Conservation (phyloP, 257 asterid genomes). For the Cordia subcordata region DNA sequence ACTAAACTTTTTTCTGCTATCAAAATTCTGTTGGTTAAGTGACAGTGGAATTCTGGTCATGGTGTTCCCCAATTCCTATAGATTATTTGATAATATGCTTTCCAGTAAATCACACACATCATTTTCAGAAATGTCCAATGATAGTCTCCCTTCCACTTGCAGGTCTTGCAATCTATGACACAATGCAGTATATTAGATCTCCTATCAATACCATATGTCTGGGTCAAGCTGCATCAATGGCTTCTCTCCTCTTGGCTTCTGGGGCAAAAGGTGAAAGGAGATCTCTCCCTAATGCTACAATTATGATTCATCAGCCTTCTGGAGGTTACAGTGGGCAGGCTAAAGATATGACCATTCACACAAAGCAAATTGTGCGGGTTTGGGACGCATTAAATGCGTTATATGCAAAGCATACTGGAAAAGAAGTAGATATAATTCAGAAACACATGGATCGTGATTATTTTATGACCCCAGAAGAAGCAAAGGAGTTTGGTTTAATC, state of each 20-base stretch:
- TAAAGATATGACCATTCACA: constrained; percentile 79
- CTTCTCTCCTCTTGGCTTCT: constrained; percentile 89
- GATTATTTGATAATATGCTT: too few relatives aligned
- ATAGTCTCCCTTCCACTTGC: background rate
- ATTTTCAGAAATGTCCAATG: too few relatives aligned
- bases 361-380: constrained; percentile 75
- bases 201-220: constrained; percentile 84
- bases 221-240: constrained; percentile 99
- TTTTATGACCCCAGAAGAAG: constrained; percentile 93
- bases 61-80: too few relatives aligned
- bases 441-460: constrained; percentile 85
- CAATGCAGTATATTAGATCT: constrained; percentile 91
- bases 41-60: too few relatives aligned
- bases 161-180: constrained; percentile 97
- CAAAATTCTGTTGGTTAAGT: too few relatives aligned
- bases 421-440: constrained; percentile 51
- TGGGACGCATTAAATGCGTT: constrained; percentile 77
- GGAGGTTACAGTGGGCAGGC: constrained; percentile 97
- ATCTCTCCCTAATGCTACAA: constrained; percentile 81
- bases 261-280: constrained; percentile 93
- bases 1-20: too few relatives aligned
- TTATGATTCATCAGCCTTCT: constrained; percentile 95
- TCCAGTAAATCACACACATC: too few relatives aligned
- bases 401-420: constrained; percentile 85
- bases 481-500: constrained; percentile 86